These are phyloP conservation scores for Benincasa hispida DNA, from an alignment of 306 rosid genomes.

Conservation along the genomic window DNA sequence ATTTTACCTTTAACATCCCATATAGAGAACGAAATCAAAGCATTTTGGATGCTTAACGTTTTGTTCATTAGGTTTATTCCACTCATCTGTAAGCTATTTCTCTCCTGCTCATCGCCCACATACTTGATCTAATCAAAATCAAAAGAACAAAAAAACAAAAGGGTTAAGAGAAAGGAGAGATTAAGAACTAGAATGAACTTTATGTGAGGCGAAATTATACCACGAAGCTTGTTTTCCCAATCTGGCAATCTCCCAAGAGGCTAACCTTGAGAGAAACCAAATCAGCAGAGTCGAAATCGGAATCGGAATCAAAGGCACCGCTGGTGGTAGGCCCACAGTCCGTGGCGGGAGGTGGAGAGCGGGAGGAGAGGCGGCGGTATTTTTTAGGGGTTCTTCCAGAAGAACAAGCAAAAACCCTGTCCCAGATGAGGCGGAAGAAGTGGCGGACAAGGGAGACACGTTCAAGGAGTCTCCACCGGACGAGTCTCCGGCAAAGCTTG, in stretches of 20 bases:
- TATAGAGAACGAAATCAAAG: constrained; percentile 59
- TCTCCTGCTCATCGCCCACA: constrained; percentile 77
- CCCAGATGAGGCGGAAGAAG: constrained; percentile 66
- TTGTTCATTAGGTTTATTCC: constrained; percentile 86
- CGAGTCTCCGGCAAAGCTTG: constrained; percentile 46
- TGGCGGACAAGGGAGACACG: constrained; percentile 47
- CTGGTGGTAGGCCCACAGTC: background rate
- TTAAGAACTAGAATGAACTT: background rate
- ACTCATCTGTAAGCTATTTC: constrained; percentile 54
- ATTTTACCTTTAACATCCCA: constrained; percentile 88
- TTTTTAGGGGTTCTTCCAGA: constrained; percentile 16
- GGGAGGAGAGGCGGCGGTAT: constrained; percentile 40
- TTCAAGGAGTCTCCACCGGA: constrained; percentile 41
- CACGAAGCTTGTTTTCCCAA: constrained; percentile 87
- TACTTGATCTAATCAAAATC: constrained; percentile 41
- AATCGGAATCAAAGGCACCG: constrained; percentile 39
- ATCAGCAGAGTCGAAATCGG: constrained; percentile 71
- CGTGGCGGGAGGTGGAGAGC: background rate
- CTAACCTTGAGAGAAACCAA: constrained; percentile 76
- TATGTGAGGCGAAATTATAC: constrained; percentile 13
- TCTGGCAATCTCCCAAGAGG: constrained; percentile 84
- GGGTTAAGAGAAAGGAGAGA: background rate
- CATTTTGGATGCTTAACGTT: constrained; percentile 55
- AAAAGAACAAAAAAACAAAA: background rate
- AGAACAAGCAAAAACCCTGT: constrained; percentile 58